Base-by-base conservation (phyloP, 2,329 filamentous ascomycete genomes). In the Lachnellula hyalina region DNA sequence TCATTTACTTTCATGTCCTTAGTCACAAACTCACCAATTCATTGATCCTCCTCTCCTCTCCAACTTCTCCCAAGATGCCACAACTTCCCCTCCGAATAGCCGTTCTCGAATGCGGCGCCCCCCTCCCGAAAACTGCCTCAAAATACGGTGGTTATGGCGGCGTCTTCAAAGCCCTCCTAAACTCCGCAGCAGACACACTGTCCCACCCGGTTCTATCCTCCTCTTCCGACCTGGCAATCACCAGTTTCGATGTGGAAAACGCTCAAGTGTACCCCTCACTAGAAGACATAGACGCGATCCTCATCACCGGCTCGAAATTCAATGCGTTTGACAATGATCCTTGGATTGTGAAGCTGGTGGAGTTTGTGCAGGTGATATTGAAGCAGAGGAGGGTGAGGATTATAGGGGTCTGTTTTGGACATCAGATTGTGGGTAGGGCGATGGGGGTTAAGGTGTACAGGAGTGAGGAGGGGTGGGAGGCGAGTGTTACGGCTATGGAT, bases 391-490 rank as follows among this genome's bases (percentile, higher is more conserved):
- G 83, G 0, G 81, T 94, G 7, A 80, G 83, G 36, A 72, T 92
- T n/a, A 77, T 96, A 15, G 90, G 90, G 11, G 79, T 94, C 15
- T 96, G 90, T 72, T 96, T 93, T 70, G 90, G 90, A 5, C 90
- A 95, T 69, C 90, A 96, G 74, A 91, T 96, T 64, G 74, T 94
- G 44, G 89, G 81, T 1, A 78, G 90, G 51, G 88, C 89, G 1
- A 68, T 92, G 62, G 88, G 84, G 3, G 79, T 74, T 19, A 79
- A 81, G 63, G 87, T 95, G 2, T 84, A 77, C 36, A 74, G 83
- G 52, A 89, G 82, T 68, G 77, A 83, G 23, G 70, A 74, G 19
- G 90, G 89, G 2, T 96, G 90, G 91, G 91, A 96, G 73, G 74
- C 89, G n/a, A 84, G 86, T 49, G 90, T 94, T 2, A 81, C 81